phyloP scores from a whole-genome alignment of 2,329 filamentous ascomycete genomes.

The Cordyceps cicadae region DNA sequence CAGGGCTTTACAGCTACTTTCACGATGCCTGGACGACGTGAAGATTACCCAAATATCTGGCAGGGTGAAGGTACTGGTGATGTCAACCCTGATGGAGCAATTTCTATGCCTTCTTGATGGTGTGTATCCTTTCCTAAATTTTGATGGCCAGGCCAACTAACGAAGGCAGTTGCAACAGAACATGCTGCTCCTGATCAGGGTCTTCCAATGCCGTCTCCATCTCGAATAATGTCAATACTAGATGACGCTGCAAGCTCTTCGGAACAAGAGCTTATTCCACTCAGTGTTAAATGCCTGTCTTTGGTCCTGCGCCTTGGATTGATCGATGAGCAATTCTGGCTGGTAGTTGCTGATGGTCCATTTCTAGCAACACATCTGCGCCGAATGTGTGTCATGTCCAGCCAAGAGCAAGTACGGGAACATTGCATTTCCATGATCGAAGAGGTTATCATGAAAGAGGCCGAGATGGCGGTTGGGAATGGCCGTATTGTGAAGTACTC shows the following conservation, averaged over 20 bases:
- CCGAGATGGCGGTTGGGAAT: not conserved
- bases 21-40: not conserved
- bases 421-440: slow-evolving; percentile 28
- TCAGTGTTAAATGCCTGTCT: slow-evolving; percentile 21
- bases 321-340: slow-evolving; percentile 22
- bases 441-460: slow-evolving; percentile 16
- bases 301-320: slow-evolving; percentile 24
- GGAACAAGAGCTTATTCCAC: slow-evolving; percentile 19
- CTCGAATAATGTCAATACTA: slow-evolving; percentile 19
- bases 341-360: slow-evolving; percentile 16
- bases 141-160: not conserved
- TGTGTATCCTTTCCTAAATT: not conserved
- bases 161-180: not conserved
- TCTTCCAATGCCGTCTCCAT: slow-evolving; percentile 18
- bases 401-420: slow-evolving; percentile 20
- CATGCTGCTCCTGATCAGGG: not conserved
- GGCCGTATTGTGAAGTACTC: slow-evolving; percentile 20
- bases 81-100: not conserved
- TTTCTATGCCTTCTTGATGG: slow-evolving; percentile 6
- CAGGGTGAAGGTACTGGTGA: not conserved
- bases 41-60: not conserved
- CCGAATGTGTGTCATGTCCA: slow-evolving; percentile 22
- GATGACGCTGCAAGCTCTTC: slow-evolving; percentile 17
- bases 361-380: slow-evolving; percentile 18
- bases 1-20: not conserved